phyloP scores from a whole-genome alignment of 2,329 filamentous ascomycete species.

The Diaporthe aspalathi region DNA sequence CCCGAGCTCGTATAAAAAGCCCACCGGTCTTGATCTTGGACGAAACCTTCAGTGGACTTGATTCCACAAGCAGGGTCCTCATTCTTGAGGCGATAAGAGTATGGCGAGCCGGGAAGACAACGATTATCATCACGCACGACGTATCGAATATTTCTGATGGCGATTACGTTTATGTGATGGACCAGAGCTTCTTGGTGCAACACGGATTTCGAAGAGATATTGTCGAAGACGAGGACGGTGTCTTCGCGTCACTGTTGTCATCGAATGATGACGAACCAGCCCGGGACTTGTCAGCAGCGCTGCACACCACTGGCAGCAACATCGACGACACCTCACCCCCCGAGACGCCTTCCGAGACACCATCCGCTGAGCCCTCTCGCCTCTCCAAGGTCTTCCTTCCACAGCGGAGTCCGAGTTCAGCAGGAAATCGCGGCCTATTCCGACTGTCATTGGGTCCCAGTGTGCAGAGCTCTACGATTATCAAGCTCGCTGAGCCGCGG shows the following conservation, averaged over 20 bases:
- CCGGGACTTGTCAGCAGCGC: not conserved
- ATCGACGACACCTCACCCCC: not conserved
- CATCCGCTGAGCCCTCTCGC: conserved; percentile 15
- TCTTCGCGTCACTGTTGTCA: conserved; percentile 59
- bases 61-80: conserved; percentile 74
- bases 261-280: conserved; percentile 37
- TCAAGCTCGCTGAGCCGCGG: not conserved
- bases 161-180: conserved; percentile 86
- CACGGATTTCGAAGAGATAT: conserved; percentile 73
- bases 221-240: conserved; percentile 54
- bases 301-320: conserved; percentile 21
- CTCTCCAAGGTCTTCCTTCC: conserved; percentile 23
- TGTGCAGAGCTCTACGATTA: conserved; percentile 21
- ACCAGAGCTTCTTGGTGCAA: conserved; percentile 74
- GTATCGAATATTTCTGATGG: conserved; percentile 76
- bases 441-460: conserved; percentile 29
- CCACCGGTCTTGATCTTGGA: conserved; percentile 87
- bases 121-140: conserved; percentile 94
- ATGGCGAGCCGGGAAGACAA: conserved; percentile 86
- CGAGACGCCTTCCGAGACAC: not conserved
- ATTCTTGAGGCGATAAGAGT: conserved; percentile 80
- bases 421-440: conserved; percentile 27
- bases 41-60: conserved; percentile 87
- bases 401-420: not conserved
- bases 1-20: conserved; percentile 80